Evolutionary conservation across 2,329 filamentous ascomycete genomes (phyloP).

Genomic region (Talaromyces sp.): DNA sequence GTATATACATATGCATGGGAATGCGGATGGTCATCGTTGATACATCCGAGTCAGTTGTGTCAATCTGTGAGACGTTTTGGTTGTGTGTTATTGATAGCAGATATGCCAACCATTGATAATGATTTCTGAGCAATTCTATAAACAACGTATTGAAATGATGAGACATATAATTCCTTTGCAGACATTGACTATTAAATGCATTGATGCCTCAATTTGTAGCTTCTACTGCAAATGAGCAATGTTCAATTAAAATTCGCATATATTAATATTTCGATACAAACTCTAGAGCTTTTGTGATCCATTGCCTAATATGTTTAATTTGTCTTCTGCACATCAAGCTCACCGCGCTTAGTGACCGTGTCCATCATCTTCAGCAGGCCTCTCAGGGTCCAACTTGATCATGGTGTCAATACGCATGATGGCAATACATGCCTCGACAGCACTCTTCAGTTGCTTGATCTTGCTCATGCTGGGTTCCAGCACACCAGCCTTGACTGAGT

Average conservation of each 20-base stretch:
- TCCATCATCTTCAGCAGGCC: constrained; percentile 68
- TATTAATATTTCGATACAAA: not conserved
- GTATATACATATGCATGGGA: not conserved
- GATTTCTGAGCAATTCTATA: not conserved
- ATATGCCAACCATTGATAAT: not conserved
- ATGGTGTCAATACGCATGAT: constrained; percentile 99
- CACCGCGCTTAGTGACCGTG: constrained; percentile 63
- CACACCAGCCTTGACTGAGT: constrained; percentile 90
- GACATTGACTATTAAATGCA: not conserved
- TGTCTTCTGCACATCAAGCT: not conserved
- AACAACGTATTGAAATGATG: not conserved
- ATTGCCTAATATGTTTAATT: not conserved
- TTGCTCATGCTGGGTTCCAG: constrained; percentile 98
- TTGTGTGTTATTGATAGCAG: not conserved
- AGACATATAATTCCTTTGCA: no score
- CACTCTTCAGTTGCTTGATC: constrained; percentile 95
- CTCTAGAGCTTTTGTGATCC: not conserved
- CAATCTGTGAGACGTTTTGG: not conserved
- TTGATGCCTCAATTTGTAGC: not conserved
- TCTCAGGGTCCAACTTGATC: constrained; percentile 94
- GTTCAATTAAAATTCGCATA: not conserved
- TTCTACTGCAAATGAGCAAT: not conserved
- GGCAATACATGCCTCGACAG: constrained; percentile 95
- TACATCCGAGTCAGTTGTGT: not conserved
- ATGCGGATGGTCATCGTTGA: not conserved